Evolutionary conservation across 1,284 basidiomycete species (phyloP), one percentile per base, ranked within the genome.

Genomic region (Ceratobasidium sp.): DNA sequence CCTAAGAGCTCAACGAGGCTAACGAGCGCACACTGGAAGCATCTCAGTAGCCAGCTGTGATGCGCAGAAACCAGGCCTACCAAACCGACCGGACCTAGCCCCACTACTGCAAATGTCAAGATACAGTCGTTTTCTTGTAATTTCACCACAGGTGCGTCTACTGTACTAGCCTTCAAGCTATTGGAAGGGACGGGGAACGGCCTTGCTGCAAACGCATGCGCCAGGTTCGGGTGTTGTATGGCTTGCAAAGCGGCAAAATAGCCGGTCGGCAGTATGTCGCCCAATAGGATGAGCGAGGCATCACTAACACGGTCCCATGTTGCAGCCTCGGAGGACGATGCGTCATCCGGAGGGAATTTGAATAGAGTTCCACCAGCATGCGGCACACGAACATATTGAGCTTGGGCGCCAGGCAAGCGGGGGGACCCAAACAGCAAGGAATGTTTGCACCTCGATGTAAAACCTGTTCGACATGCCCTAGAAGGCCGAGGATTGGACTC

Each of bases 371-470:
- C 90, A 30, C 92, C 92, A 0, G 90, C 92, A 72, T 86, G 86
- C 6, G 92, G 92, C 12, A 94, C 87, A 33, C 90, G 87, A 3
- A 94, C 85, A 79, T 91, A 96, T 80, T 95, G 93, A 0, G 94
- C 94, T 82, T 96, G 95, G 1, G 88, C 92, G 12, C 94, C 95
- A 8, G 90, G 88, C 0, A 94, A 85, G 11, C 80, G 78, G 0
- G 89, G 87, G 40, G 87, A 87, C 44, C 94, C 94, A 78, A 95
- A 92, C 9, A 94, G 83, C 30, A 81, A 80, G 6, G 88, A 86
- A 74, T 87, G 80, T 1, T 84, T 81, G 79, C 95, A 96, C 58
- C 94, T 85, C 44, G 86, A 89, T 1, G 92, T 94, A 78, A 89
- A 90, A 30, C 90, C 91, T 33, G 89, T 79, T 2, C 88, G 84